These are phyloP conservation scores for Pichia terricola DNA, from an alignment of 1,139 yeast species.

Conservation along the genomic window DNA sequence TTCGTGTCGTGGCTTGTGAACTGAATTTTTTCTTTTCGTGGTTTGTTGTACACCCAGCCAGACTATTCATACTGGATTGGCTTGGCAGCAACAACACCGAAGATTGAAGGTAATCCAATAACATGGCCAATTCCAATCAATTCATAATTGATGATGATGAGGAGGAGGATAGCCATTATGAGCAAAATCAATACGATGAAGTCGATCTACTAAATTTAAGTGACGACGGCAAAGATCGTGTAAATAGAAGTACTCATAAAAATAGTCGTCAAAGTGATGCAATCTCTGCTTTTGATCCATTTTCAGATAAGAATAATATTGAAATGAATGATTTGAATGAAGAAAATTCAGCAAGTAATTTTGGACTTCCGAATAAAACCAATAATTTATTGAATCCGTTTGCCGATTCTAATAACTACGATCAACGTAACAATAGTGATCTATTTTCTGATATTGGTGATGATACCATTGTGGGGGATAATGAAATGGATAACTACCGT, in stretches of 20 bases:
- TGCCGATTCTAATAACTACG: slow-evolving; percentile 1
- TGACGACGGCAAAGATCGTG: too few relatives aligned
- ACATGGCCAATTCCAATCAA: slow-evolving; percentile 11
- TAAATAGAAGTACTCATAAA: too few relatives aligned
- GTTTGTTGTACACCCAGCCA: too few relatives aligned
- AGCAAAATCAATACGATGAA: too few relatives aligned
- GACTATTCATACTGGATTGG: too few relatives aligned
- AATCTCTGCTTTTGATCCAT: slow-evolving; percentile 11
- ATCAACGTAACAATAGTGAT: slow-evolving; percentile 5
- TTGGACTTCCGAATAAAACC: not conserved
- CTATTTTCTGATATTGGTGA: slow-evolving; percentile 7
- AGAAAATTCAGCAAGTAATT: not conserved
- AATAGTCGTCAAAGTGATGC: too few relatives aligned
- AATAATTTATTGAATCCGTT: slow-evolving; percentile 8
- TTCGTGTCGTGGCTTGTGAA: too few relatives aligned
- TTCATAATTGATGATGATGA: slow-evolving; percentile 14
- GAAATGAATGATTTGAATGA: slow-evolving; percentile 1
- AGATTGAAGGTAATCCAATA: too few relatives aligned
- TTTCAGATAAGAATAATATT: slow-evolving; percentile 9
- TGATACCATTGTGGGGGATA: slow-evolving; percentile 9
- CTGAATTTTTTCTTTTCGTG: too few relatives aligned
- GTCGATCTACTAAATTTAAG: too few relatives aligned
- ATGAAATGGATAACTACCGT: slow-evolving; percentile 1
- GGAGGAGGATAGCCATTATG: slow-evolving; percentile 5
- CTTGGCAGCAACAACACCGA: too few relatives aligned